Conservation (phyloP, 768 basidiomycete species). For the Mycena metata region DNA sequence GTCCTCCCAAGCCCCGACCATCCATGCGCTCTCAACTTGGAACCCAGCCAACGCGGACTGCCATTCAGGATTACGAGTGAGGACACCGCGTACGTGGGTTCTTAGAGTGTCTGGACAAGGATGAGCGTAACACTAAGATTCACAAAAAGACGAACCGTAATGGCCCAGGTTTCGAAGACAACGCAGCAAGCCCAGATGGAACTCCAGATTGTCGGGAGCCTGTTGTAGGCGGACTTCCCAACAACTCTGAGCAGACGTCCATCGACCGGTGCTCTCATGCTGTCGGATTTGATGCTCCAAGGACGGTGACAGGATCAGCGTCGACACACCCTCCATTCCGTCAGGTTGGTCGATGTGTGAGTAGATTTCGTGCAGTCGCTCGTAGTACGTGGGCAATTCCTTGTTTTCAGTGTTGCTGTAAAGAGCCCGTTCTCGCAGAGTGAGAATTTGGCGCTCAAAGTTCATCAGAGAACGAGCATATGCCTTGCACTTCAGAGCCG, state of each 20-base stretch:
- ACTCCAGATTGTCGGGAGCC: conserved; percentile 88
- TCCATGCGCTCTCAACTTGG: conserved; percentile 95
- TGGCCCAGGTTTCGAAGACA: conserved; percentile 96
- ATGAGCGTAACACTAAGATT: conserved; percentile 19
- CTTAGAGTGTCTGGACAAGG: conserved; percentile 83
- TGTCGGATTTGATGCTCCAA: conserved; percentile 97
- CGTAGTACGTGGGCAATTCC: conserved; percentile 82
- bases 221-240: conserved; percentile 97
- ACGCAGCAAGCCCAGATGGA: conserved; percentile 89
- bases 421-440: conserved; percentile 57
- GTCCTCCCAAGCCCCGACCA: conserved; percentile 93
- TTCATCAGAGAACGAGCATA: conserved; percentile 96
- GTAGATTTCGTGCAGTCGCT: conserved; percentile 95
- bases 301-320: conserved; percentile 88
- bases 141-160: conserved; percentile 77
- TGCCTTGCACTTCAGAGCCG: conserved; percentile 94
- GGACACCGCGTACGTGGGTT: conserved; percentile 93
- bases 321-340: conserved; percentile 98
- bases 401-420: conserved; percentile 44
- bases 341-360: conserved; percentile 97
- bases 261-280: conserved; percentile 95
- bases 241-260: conserved; percentile 99
- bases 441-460: conserved; percentile 87
- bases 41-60: conserved; percentile 80
- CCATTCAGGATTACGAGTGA: conserved; percentile 91